Base-by-base conservation (phyloP, 1,284 basidiomycete genomes). In the Ceratobasidium sp. region DNA sequence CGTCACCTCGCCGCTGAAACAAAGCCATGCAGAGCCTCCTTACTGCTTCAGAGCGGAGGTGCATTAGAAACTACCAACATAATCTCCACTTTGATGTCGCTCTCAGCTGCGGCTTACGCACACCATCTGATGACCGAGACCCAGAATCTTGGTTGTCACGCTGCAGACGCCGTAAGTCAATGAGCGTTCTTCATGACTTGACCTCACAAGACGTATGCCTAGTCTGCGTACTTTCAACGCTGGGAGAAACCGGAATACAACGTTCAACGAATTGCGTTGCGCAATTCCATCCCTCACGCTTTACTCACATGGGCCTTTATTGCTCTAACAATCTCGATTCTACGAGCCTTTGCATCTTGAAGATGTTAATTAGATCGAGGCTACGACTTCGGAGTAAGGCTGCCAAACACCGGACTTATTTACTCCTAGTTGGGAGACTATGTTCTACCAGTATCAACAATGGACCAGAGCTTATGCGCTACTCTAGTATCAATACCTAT, bases 241-340 rank as follows among this genome's bases (percentile, higher is more conserved):
- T 52, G 47, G 45, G 58, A 62, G 20, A 2, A 10, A 13, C 58
- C 58, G 2, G 22, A 45, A 17, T 50, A 50, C 22, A 35, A 50
- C 32, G 22, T 62, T 13, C 45, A 62, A 22, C 45, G 47, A 1
- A 20, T 62, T 2, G 58, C 58, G 0, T 15, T 62, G 1, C 58
- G 58, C 29, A 62, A 62, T n/a, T 25, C 58, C 3, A 40, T 45
- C 1, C 58, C 58, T 7, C 58, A 62, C 22, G 25, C 58, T 15
- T 45, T 62, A 6, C 47, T 62, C 1, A 38, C 38, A 5, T 62
- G 58, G 58, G 58, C 58, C n/a, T n/a, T n/a, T n/a, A n/a, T n/a
- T n/a, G n/a, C n/a, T n/a, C n/a, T n/a, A n/a, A n/a, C n/a, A n/a
- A n/a, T n/a, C n/a, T n/a, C n/a, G n/a, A n/a, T n/a, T n/a, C n/a